Percentiles rank a stretch among this genome's conserved stretches.
Conservation (phyloP, 2,329 filamentous ascomycete species). For the Diaporthe nobilis region DNA sequence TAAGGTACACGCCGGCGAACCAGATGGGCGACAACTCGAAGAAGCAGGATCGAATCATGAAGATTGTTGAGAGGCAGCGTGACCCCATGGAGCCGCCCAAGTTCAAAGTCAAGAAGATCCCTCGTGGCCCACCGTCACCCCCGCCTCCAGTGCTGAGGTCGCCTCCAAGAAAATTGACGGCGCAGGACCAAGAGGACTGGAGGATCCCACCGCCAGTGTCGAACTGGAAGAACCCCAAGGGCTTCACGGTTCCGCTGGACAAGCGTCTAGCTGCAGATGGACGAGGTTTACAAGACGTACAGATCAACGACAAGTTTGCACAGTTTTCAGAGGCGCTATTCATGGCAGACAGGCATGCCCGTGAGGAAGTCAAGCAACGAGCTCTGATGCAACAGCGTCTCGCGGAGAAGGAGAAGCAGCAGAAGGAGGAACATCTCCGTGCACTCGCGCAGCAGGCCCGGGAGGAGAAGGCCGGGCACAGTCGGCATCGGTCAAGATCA, state of each 20-base stretch:
- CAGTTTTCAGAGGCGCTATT: constrained; percentile 95
- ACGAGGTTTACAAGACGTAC: constrained; percentile 89
- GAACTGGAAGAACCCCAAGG: constrained; percentile 99
- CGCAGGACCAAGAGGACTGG: constrained; percentile 98
- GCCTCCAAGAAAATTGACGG: constrained; percentile 93
- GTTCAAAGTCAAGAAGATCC: constrained; percentile 99
- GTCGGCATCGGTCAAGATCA: constrained; percentile 59
- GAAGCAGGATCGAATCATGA: constrained; percentile 97
- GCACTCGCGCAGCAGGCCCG: constrained; percentile 91
- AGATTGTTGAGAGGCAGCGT: constrained; percentile 93
- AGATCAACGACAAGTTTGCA: constrained; percentile 98
- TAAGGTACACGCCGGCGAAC: constrained; percentile 94
- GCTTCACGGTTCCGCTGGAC: constrained; percentile 95
- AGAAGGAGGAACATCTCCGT: constrained; percentile 93
- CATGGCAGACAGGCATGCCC: constrained; percentile 92
- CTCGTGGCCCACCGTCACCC: constrained; percentile 90
- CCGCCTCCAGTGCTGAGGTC: constrained; percentile 96
- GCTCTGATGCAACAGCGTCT: constrained; percentile 95
- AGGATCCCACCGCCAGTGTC: constrained; percentile 83
- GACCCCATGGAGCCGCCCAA: constrained; percentile 98
- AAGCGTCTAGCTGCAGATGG: constrained; percentile 96
- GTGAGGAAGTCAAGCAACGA: constrained; percentile 94
- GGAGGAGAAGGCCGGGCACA: constrained; percentile 77
- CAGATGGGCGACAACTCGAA: constrained; percentile 92
- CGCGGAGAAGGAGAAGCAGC: constrained; percentile 94